Percentiles rank a stretch among this genome's conserved stretches.
Conservation (phyloP, 352 stramenopile species). For the Aphanomyces euteiches region DNA sequence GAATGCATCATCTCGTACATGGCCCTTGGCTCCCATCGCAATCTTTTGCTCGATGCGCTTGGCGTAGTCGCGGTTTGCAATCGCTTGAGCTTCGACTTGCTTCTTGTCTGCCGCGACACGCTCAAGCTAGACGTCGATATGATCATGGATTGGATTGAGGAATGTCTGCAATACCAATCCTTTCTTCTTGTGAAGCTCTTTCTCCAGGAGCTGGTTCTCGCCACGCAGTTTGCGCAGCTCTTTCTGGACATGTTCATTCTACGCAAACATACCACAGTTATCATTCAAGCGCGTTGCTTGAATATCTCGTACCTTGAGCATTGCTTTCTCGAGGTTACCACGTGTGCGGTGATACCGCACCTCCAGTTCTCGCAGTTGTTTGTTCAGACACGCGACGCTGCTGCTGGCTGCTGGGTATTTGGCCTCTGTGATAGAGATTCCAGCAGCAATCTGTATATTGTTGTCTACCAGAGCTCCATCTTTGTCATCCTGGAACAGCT, state of each 20-base stretch:
- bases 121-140: conserved; percentile 46
- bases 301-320: conserved; percentile 47
- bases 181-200: conserved; percentile 21
- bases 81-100: conserved; percentile 74
- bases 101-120: conserved; percentile 71
- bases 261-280: neutral
- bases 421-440: conserved; percentile 37
- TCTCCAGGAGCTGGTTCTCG: conserved; percentile 22
- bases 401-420: conserved; percentile 46
- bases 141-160: no score
- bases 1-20: conserved; percentile 31
- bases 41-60: conserved; percentile 84
- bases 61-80: conserved; percentile 74
- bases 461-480: neutral
- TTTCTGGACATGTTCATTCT: conserved; percentile 39
- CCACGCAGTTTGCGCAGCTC: conserved; percentile 64
- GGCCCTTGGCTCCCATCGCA: conserved; percentile 66
- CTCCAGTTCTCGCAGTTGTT: conserved; percentile 69
- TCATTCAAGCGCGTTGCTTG: no score
- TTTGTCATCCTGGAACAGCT: neutral
- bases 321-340: conserved; percentile 59
- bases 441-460: neutral
- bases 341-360: conserved; percentile 75
- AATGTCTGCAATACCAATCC: neutral
- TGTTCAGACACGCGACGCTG: conserved; percentile 55